Conservation (phyloP, 129 eudicot genomes). For the Tanacetum coccineum region DNA sequence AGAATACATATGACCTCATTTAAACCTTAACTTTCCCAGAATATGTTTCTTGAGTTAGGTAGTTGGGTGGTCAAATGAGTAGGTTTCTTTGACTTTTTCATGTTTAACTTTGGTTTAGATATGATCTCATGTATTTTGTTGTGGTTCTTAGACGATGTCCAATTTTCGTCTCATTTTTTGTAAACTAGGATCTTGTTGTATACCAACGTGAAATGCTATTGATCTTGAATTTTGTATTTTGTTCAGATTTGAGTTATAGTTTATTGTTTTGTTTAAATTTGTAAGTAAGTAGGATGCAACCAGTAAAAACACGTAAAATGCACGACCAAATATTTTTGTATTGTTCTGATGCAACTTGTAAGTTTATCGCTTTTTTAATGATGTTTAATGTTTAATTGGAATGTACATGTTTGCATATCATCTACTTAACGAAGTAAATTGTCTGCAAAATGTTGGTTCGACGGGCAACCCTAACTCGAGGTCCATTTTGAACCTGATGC, state of each 20-base stretch:
- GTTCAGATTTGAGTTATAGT: constrained; percentile 16
- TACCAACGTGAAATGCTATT: constrained; percentile 1
- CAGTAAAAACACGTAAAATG: not conserved
- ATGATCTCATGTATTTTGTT: constrained; percentile 11
- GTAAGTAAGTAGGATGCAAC: not conserved
- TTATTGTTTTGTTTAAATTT: not conserved
- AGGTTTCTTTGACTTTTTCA: constrained; percentile 21
- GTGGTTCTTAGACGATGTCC: constrained; percentile 4
- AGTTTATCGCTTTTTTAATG: too few species aligned
- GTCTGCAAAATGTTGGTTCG: too few species aligned
- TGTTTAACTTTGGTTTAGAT: constrained; percentile 26
- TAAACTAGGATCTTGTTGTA: constrained; percentile 20
- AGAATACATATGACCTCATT: not conserved
- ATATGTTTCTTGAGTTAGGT: not conserved
- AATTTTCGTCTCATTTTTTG: constrained; percentile 24
- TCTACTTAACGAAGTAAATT: too few species aligned
- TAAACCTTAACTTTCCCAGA: constrained; percentile 5
- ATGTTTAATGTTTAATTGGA: too few species aligned
- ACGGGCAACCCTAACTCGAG: too few species aligned
- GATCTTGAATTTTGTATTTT: constrained; percentile 18
- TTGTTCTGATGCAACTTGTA: too few species aligned
- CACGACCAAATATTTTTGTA: not conserved
- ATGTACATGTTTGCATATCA: too few species aligned
- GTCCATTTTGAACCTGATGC: too few species aligned
- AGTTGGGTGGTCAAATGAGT: constrained; percentile 2